These are phyloP conservation scores for Pholiota molesta DNA, from an alignment of 768 basidiomycete species.

Conservation along the genomic window DNA sequence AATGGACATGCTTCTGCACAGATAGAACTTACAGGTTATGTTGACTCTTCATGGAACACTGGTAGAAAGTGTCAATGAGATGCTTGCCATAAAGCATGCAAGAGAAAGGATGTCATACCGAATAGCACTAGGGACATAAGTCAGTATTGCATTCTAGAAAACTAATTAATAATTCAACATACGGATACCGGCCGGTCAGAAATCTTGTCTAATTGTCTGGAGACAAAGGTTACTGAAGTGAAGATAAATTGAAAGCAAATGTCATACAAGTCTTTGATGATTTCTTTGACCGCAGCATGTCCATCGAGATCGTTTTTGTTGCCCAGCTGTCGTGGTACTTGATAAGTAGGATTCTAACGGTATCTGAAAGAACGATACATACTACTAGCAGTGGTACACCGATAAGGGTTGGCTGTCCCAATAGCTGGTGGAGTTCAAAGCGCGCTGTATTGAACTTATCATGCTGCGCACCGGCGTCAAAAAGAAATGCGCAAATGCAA, in stretches of 20 bases:
- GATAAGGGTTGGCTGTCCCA: conserved; percentile 62
- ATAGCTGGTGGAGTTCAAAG: conserved; percentile 82
- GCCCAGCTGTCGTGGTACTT: conserved; percentile 57
- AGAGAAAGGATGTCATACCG: conserved; percentile 48
- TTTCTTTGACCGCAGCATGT: conserved; percentile 78
- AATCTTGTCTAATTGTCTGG: conserved; percentile 79
- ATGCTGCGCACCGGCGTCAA: conserved; percentile 42
- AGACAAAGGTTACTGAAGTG: conserved; percentile 1
- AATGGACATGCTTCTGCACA: background rate
- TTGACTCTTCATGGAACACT: conserved; percentile 97
- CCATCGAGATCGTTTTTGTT: conserved; percentile 90
- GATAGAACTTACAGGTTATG: conserved; percentile 75
- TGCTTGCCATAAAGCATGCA: background rate
- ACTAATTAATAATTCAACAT: conserved; percentile 33
- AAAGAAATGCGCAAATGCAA: background rate
- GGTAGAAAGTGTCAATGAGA: conserved; percentile 7
- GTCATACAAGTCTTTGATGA: conserved; percentile 72
- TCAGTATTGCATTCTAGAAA: conserved; percentile 5
- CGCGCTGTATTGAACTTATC: conserved; percentile 83
- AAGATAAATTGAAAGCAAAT: background rate
- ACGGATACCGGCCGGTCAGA: conserved; percentile 85
- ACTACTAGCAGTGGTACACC: conserved; percentile 87
- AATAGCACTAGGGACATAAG: conserved; percentile 63
- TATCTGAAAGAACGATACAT: conserved; percentile 29
- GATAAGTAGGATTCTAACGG: background rate